Conservation (phyloP, 495 filamentous ascomycete genomes). For the Xylaria nigripes region DNA sequence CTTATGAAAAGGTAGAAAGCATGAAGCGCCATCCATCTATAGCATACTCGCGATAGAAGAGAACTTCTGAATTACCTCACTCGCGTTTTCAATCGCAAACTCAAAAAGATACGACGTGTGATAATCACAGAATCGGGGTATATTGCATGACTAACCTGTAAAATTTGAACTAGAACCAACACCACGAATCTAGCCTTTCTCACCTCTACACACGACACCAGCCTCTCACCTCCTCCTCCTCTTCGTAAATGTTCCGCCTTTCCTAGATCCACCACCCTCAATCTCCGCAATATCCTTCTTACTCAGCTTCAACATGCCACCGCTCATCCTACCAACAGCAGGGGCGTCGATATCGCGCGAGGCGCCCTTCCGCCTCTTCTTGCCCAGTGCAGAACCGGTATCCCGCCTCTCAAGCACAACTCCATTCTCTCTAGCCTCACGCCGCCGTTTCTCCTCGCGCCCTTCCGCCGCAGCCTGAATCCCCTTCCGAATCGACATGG, state of each 20-base stretch:
- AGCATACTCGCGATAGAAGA: too few relatives aligned
- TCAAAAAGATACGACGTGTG: too few relatives aligned
- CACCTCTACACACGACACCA: not conserved
- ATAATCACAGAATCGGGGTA: constrained; percentile 2
- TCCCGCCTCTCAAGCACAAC: constrained; percentile 71
- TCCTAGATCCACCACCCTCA: constrained; percentile 32
- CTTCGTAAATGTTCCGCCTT: not conserved
- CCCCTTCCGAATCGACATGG: constrained; percentile 68
- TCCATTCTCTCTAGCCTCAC: constrained; percentile 80
- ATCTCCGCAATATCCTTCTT: constrained; percentile 67
- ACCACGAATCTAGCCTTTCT: not conserved
- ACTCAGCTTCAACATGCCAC: constrained; percentile 71
- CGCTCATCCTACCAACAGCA: constrained; percentile 68
- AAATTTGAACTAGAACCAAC: not conserved
- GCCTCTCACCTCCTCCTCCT: not conserved
- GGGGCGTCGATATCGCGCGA: constrained; percentile 57
- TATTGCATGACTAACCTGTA: not conserved
- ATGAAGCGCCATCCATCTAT: too few relatives aligned
- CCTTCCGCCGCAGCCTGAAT: constrained; percentile 56
- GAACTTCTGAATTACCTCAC: too few relatives aligned
- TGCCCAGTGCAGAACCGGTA: constrained; percentile 17
- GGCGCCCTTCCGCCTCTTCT: constrained; percentile 29
- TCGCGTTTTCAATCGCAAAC: too few relatives aligned
- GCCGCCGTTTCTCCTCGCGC: constrained; percentile 62
- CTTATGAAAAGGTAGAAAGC: too few relatives aligned